phyloP scores from a whole-genome alignment of 805 yeast genomes.

The Teunomyces lycoperdinae region DNA sequence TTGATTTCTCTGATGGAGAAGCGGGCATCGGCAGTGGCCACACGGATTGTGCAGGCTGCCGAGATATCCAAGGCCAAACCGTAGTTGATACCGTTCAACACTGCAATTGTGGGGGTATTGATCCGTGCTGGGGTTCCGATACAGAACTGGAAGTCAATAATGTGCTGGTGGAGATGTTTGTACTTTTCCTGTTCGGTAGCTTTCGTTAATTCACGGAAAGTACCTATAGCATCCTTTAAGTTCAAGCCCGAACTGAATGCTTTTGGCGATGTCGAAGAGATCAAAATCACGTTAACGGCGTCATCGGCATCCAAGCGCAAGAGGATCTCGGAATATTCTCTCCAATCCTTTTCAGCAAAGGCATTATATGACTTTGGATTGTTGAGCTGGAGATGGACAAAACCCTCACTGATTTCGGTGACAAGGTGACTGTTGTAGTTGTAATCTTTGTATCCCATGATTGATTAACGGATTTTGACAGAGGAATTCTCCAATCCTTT shows the following conservation, averaged over 20 bases:
- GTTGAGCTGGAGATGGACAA: constrained; percentile 59
- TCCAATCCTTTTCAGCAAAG: constrained; percentile 53
- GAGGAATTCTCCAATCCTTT: background rate
- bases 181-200: constrained; percentile 19
- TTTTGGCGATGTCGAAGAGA: constrained; percentile 54
- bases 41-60: constrained; percentile 55
- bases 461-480: background rate
- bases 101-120: constrained; percentile 60
- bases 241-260: constrained; percentile 69
- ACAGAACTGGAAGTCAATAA: constrained; percentile 58
- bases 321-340: constrained; percentile 51
- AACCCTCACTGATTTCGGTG: constrained; percentile 41
- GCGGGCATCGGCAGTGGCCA: constrained; percentile 49
- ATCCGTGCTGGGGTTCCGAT: constrained; percentile 48
- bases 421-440: constrained; percentile 36
- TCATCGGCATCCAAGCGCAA: constrained; percentile 41
- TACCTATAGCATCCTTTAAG: constrained; percentile 34
- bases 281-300: constrained; percentile 47
- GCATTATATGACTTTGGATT: constrained; percentile 62
- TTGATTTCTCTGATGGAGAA: constrained; percentile 68
- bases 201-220: constrained; percentile 4
- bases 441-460: constrained; percentile 10
- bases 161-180: constrained; percentile 30
- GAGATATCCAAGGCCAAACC: constrained; percentile 73
- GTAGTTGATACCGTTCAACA: constrained; percentile 60